Evolutionary conservation across 1,284 basidiomycete genomes (phyloP).

Genomic region (Irpex sp.): DNA sequence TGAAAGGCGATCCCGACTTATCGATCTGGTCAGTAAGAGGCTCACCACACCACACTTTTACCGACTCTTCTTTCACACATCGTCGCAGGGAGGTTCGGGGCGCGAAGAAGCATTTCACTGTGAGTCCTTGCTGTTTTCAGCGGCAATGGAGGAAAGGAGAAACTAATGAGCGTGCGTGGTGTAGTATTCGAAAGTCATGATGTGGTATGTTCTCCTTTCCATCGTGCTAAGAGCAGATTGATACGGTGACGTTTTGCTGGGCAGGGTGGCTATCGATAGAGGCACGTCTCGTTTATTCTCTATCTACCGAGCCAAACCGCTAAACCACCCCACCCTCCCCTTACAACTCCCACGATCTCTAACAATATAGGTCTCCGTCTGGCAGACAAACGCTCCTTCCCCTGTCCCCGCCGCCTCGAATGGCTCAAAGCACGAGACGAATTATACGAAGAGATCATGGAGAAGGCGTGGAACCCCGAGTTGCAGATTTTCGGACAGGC

Average conservation of each 20-base stretch:
- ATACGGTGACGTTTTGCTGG: no score
- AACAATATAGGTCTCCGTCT: conserved; percentile 63
- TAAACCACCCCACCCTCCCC: background rate
- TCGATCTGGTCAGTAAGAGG: conserved; percentile 62
- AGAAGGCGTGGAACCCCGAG: conserved; percentile 70
- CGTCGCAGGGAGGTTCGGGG: conserved; percentile 75
- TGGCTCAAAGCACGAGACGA: conserved; percentile 76
- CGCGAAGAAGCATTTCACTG: conserved; percentile 78
- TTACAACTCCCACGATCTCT: background rate
- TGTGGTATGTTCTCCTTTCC: background rate
- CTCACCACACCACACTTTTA: no score
- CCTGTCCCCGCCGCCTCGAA: conserved; percentile 62
- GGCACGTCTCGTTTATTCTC: conserved; percentile 34
- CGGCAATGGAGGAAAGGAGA: background rate
- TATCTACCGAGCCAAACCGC: no score
- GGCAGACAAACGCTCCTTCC: conserved; percentile 82
- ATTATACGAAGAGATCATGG: conserved; percentile 84
- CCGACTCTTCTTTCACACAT: background rate
- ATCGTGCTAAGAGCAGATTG: background rate
- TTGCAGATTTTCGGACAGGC: conserved; percentile 69
- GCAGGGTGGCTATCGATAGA: conserved; percentile 87
- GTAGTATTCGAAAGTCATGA: conserved; percentile 74
- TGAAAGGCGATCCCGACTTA: conserved; percentile 67
- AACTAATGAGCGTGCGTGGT: conserved; percentile 1
- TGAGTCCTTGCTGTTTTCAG: conserved; percentile 26